phyloP scores from a whole-genome alignment of 257 asterid species.

The Henckelia pumila region DNA sequence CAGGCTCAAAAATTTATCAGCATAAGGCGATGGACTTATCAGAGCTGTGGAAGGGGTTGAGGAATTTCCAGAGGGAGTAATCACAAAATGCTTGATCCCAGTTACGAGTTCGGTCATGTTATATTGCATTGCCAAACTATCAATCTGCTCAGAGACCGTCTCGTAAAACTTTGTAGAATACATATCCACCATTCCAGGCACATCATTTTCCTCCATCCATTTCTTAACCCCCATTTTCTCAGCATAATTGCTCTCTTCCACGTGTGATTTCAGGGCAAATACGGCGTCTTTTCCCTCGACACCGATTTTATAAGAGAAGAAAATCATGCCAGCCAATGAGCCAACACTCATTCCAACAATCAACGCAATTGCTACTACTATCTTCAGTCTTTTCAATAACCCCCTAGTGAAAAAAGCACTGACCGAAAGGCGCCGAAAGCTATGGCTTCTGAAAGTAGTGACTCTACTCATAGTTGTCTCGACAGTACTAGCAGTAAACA shows the following conservation, averaged over 20 bases:
- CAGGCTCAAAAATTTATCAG: constrained; percentile 67
- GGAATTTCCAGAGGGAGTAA: constrained; percentile 41
- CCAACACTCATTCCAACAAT: constrained; percentile 76
- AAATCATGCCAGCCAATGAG: constrained; percentile 61
- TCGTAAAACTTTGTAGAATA: constrained; percentile 70
- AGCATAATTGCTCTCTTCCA: constrained; percentile 81
- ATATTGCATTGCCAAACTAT: constrained; percentile 75
- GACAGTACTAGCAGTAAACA: constrained; percentile 56
- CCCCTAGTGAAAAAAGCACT: constrained; percentile 72
- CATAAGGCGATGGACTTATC: constrained; percentile 62
- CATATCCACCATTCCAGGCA: constrained; percentile 85
- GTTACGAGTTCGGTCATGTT: constrained; percentile 78
- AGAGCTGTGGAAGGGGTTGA: constrained; percentile 50
- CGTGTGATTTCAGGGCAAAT: constrained; percentile 70
- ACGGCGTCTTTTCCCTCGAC: constrained; percentile 92
- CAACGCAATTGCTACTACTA: constrained; percentile 80
- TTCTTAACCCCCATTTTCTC: constrained; percentile 81
- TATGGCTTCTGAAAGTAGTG: constrained; percentile 62
- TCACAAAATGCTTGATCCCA: constrained; percentile 72
- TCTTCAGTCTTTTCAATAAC: constrained; percentile 63
- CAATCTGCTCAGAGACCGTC: constrained; percentile 78
- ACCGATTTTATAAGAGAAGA: constrained; percentile 85
- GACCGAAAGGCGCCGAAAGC: constrained; percentile 65
- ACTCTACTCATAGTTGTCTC: constrained; percentile 77
- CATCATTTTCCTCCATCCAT: constrained; percentile 97